Base-by-base conservation (phyloP, 345 rosid species). In the Bruguiera gymnorhiza region DNA sequence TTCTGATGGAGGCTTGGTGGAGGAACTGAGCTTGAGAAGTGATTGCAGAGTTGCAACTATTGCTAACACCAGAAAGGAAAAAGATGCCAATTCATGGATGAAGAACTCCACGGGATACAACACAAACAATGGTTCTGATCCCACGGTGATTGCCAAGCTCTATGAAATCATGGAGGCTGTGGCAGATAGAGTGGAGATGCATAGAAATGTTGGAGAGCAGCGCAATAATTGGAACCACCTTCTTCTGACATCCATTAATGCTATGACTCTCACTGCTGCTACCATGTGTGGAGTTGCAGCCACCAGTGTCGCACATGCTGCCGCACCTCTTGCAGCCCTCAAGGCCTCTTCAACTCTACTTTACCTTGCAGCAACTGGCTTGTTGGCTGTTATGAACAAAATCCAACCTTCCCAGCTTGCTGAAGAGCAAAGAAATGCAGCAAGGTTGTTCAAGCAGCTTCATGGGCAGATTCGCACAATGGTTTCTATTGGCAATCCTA, bases 331-430 rank as follows among this genome's bases (percentile, higher is more conserved):
- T 31, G 32, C 67, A 63, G 77, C 80, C 0, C 62, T 87, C 50
- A 79, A 82, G 62, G 39, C 79, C 15, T 81, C 87, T 5, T 81
- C 89, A 16, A 67, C 75, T 0, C 23, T 84, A 0, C 72, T 86
- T n/a, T 86, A 78, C 60, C 31, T 73, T 50, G 73, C 87, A 23
- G 85, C 85, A 24, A 68, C 87, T 0, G 79, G 73, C 2, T 67
- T 84, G 84, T 59, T 84, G 83, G 63, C 59, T 4, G 36, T 82
- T 48, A 76, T 68, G 84, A 84, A 88, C 78, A 76, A 57, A 36
- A 72, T 88, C 73, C 89, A 84, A 18, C 90, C 93, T 6, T 86
- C 93, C 11, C 89, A 88, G 31, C 76, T 88, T 3, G 86, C 84
- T 0, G 90, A 86, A 64, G 89, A 88, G 71, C 90, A 83, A 59